A percentile compares a stretch with the other conserved stretches of the same genome.
phyloP scores from a whole-genome alignment of 192 early-diverging fungal genomes.

The Linnemannia hyalina region DNA sequence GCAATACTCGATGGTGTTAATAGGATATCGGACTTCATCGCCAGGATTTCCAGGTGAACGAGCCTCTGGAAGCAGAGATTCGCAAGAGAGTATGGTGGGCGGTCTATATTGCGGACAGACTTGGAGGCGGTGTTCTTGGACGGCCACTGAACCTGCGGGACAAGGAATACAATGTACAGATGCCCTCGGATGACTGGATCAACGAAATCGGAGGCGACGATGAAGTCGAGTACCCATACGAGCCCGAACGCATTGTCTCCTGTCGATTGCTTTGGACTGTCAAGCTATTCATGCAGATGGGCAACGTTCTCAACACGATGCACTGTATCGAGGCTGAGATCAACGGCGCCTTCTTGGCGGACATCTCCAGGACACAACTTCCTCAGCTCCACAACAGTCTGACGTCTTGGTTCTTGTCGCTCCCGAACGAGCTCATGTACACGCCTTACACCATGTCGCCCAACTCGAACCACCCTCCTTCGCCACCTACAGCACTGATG shows the following conservation, averaged over 20 bases:
- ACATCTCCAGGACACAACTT: slow-evolving; percentile 50
- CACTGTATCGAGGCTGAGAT: slow-evolving; percentile 56
- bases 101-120: slow-evolving; percentile 51
- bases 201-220: slow-evolving; percentile 38
- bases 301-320: slow-evolving; percentile 52
- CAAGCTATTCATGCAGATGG: slow-evolving; percentile 56
- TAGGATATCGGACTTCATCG: slow-evolving; percentile 57
- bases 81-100: slow-evolving; percentile 55
- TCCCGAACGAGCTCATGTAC: slow-evolving; percentile 68
- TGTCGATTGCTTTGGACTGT: slow-evolving; percentile 48
- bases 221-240: slow-evolving; percentile 48
- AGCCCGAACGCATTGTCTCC: slow-evolving; percentile 53
- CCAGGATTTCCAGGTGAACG: slow-evolving; percentile 44
- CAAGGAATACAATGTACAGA: slow-evolving; percentile 56
- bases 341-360: slow-evolving; percentile 52
- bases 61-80: slow-evolving; percentile 53
- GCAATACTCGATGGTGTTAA: not conserved
- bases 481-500: slow-evolving; percentile 49
- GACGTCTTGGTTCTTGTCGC: slow-evolving; percentile 61
- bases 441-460: slow-evolving; percentile 59
- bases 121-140: slow-evolving; percentile 52
- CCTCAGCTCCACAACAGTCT: slow-evolving; percentile 56
- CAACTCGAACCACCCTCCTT: slow-evolving; percentile 52
- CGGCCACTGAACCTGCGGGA: slow-evolving; percentile 50
- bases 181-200: slow-evolving; percentile 57